Base-by-base conservation (phyloP, 2,329 filamentous ascomycete genomes). In the Phialocephala subalpina region DNA sequence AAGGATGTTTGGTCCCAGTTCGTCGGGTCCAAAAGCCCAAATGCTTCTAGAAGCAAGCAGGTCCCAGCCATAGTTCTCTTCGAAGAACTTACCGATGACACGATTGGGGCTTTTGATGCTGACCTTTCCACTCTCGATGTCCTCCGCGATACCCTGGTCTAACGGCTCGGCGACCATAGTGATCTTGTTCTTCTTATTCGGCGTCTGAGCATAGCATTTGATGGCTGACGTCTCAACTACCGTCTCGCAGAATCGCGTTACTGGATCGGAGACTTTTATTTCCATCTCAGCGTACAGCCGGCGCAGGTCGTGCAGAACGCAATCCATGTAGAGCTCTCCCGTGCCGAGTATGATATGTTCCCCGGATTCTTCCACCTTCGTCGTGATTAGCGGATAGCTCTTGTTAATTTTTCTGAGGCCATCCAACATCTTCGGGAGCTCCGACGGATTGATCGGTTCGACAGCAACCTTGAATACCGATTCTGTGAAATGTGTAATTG, bases 311-410 rank as follows among this genome's bases (percentile, higher is more conserved):
- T 99, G 96, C 55, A 99, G 85, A 3, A 99, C 95, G 75, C 96
- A 99, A 78, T 99, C 96, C 94, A 99, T 98, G 82, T 99, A 99
- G n/a, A 99, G 84, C 78, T 99, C 96, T 67, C 96, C 96, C 0
- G 96, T 99, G 27, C 96, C 96, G 4, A 99, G 87, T 56, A 99
- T 86, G 70, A 99, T 91, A 77, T 99, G 96, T 79, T 99, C 96
- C 59, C 96, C 96, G 1, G 94, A 97, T 80, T 99, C 96, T 78
- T 99, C 96, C 3, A 99, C 96, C 78, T 98, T 98, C 4, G 96
- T 99, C 14, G 92, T 93, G 73, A 98, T 92, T 29, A 99, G 86
- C 35, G 96, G 96, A 74, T 98, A 99, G 74, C 93, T 97, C 80
- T 99, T 99, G 84, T 97, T 97, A 80, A 99, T 92, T 77, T 97